phyloP scores from a whole-genome alignment of 345 rosid genomes.

The Eutrema japonicum region DNA sequence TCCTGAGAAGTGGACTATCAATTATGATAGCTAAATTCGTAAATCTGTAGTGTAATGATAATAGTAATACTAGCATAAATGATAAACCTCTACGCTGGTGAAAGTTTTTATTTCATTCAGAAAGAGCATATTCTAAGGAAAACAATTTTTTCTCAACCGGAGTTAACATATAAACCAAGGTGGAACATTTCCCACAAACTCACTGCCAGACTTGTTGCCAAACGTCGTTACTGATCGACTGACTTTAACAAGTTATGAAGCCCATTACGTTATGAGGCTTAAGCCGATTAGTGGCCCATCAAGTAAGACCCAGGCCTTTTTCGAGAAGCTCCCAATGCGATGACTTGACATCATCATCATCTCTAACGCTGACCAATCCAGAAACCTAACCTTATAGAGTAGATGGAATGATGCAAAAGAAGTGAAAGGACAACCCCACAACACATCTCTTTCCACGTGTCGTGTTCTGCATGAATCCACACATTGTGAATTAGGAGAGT shows the following conservation, averaged over 20 bases:
- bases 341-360: constrained; percentile 41
- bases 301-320: neutral
- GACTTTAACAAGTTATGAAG: neutral
- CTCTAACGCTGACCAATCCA: constrained; percentile 32
- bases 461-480: constrained; percentile 22
- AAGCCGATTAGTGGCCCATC: neutral
- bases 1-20: too few relatives aligned
- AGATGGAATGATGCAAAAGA: constrained; percentile 33
- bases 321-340: constrained; percentile 27
- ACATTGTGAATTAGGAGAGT: neutral
- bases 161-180: neutral
- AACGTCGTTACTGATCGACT: neutral
- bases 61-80: too few relatives aligned
- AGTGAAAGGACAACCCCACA: constrained; percentile 32
- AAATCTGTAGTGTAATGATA: too few relatives aligned
- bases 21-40: too few relatives aligned
- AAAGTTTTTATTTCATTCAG: neutral
- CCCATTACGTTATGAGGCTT: neutral
- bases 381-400: constrained; percentile 33
- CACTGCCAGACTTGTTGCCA: neutral
- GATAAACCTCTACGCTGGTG: too few relatives aligned
- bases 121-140: neutral
- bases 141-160: constrained; percentile 1
- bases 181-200: neutral
- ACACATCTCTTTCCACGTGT: constrained; percentile 32